These are phyloP conservation scores for Phytopythium mirpurense DNA, from an alignment of 352 stramenopile species.

Conservation along the genomic window DNA sequence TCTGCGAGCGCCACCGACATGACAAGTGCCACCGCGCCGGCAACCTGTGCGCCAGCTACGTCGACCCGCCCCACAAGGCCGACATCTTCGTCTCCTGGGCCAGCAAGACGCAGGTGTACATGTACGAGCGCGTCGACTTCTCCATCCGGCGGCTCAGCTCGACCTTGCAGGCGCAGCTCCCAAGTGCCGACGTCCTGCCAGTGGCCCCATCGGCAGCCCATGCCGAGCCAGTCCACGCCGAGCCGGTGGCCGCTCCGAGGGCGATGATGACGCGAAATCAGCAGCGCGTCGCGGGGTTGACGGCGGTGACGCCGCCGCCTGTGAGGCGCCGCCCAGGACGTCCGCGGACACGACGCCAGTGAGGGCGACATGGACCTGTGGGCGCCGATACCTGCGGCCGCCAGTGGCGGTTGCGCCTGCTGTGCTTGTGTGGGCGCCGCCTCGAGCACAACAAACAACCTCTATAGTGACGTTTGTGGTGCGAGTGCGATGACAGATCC, in stretches of 20 bases:
- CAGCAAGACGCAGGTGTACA: slow-evolving; percentile 66
- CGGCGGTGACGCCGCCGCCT: too few species aligned
- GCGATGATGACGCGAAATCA: not conserved
- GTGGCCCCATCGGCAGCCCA: too few species aligned
- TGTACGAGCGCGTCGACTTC: slow-evolving; percentile 61
- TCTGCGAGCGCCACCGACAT: slow-evolving; percentile 71
- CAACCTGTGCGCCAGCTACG: slow-evolving; percentile 63
- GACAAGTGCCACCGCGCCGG: slow-evolving; percentile 48
- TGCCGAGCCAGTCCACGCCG: too few species aligned
- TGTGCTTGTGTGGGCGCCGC: too few species aligned
- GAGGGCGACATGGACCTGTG: too few species aligned
- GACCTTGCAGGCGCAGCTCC: slow-evolving; percentile 6
- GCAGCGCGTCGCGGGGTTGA: not conserved
- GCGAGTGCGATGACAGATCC: not conserved
- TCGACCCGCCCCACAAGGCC: slow-evolving; percentile 55
- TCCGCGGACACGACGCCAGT: too few species aligned
- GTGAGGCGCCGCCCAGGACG: too few species aligned
- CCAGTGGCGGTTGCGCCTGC: too few species aligned
- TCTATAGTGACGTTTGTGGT: too few species aligned
- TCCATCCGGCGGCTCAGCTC: slow-evolving; percentile 33
- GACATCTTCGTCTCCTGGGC: slow-evolving; percentile 82
- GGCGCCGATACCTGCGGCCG: too few species aligned
- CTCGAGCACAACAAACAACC: too few species aligned
- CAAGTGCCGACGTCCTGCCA: not conserved
- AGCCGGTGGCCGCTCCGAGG: too few species aligned